Evolutionary conservation across 2,329 filamentous ascomycete genomes (phyloP).

Genomic region (Arthrocladium fulminans): DNA sequence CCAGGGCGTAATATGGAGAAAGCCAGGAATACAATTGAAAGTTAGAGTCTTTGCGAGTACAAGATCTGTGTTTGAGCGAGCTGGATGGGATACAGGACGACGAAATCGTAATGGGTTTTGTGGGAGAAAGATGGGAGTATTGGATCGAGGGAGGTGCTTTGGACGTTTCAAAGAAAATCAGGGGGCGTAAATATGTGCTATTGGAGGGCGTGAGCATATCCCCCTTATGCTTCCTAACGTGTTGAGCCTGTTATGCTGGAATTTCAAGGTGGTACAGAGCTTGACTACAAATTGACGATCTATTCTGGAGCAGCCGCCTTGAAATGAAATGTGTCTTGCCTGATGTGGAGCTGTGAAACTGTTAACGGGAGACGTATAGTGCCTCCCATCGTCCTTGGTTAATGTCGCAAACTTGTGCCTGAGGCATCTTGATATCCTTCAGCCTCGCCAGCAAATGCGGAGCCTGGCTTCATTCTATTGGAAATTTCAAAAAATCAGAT

Average conservation of each 20-base stretch:
- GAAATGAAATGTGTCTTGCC: too few species aligned
- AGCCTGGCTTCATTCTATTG: too few species aligned
- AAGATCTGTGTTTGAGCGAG: conserved; percentile 6
- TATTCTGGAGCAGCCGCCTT: too few species aligned
- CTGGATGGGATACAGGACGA: conserved; percentile 1
- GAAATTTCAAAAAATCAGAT: too few species aligned
- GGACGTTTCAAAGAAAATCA: background rate
- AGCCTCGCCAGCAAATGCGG: too few species aligned
- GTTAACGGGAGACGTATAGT: too few species aligned
- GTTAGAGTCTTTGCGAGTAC: background rate
- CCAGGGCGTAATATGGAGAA: conserved; percentile 20
- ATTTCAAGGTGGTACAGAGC: too few species aligned
- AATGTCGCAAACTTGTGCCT: too few species aligned
- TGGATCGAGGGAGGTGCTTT: conserved; percentile 5
- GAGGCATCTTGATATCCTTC: too few species aligned
- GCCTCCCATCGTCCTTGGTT: too few species aligned
- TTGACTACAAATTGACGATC: too few species aligned
- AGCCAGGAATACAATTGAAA: background rate
- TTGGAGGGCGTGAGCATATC: conserved; percentile 6
- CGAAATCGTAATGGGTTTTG: conserved; percentile 4
- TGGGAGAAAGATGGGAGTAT: conserved; percentile 5
- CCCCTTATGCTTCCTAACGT: conserved; percentile 6
- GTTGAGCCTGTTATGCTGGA: conserved; percentile 6
- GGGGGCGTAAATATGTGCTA: conserved; percentile 4
- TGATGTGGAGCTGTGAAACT: too few species aligned